These are phyloP conservation scores for Durotheca rogersii DNA, from an alignment of 495 filamentous ascomycete genomes.

Conservation along the genomic window DNA sequence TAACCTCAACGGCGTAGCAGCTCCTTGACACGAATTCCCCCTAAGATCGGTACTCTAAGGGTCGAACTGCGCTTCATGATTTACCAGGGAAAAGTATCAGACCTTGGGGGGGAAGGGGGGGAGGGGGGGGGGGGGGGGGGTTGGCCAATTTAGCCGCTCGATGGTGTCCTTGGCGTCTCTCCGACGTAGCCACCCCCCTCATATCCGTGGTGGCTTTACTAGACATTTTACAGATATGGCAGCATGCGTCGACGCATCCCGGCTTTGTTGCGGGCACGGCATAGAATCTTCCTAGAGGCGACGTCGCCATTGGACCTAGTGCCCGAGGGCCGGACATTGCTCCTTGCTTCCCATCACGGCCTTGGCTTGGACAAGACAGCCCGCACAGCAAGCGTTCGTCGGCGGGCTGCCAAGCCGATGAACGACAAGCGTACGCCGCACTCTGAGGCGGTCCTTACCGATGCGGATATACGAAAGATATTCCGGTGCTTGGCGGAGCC, in stretches of 20 bases:
- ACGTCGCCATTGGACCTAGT: slow-evolving; percentile 2
- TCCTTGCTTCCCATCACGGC: background rate
- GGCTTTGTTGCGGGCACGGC: slow-evolving; percentile 2
- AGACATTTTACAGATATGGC: slow-evolving; percentile 10
- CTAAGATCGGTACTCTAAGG: slow-evolving; percentile 8
- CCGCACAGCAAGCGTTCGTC: slow-evolving; percentile 4
- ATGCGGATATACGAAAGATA: slow-evolving; percentile 11
- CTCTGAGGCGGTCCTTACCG: slow-evolving; percentile 3
- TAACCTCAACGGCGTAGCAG: slow-evolving; percentile 17
- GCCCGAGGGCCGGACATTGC: background rate
- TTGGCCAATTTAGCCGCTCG: slow-evolving; percentile 23
- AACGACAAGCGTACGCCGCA: slow-evolving; percentile 7
- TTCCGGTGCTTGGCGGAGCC: slow-evolving; percentile 21
- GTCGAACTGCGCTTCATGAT: slow-evolving; percentile 4
- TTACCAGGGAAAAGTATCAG: too few relatives aligned
- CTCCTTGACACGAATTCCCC: slow-evolving; percentile 5
- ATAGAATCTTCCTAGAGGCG: background rate
- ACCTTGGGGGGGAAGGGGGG: too few relatives aligned
- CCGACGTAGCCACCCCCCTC: background rate
- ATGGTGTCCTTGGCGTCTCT: background rate
- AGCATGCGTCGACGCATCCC: background rate
- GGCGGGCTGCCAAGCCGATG: slow-evolving; percentile 11
- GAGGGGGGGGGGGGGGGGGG: slow-evolving; percentile 4
- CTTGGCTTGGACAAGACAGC: too few relatives aligned
- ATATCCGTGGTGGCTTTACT: too few relatives aligned